Evolutionary conservation across 176 grass and related monocot species (phyloP).

Genomic region (Ampelocalamus luodianensis): DNA sequence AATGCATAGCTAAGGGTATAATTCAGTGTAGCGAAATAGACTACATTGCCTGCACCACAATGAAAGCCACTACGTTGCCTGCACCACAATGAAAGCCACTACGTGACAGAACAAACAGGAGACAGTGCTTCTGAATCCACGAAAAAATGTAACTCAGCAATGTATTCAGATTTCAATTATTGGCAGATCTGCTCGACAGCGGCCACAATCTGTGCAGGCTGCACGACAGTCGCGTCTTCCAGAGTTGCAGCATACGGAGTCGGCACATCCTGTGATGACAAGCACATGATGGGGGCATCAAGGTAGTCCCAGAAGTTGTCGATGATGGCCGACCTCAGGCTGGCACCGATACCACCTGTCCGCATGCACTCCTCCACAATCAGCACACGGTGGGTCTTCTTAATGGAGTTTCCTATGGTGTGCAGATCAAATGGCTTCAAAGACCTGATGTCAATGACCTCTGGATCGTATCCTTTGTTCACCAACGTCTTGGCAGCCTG

Average conservation of each 20-base stretch:
- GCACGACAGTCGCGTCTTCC: constrained; percentile 78
- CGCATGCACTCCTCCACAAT: constrained; percentile 96
- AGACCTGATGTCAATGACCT: constrained; percentile 86
- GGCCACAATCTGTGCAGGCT: constrained; percentile 79
- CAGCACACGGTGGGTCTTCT: constrained; percentile 82
- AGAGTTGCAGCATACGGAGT: constrained; percentile 69
- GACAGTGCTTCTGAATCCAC: neutral
- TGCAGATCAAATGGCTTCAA: constrained; percentile 79
- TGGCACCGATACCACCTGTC: constrained; percentile 76
- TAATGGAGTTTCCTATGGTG: constrained; percentile 66
- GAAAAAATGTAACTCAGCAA: constrained; percentile 9
- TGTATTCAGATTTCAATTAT: neutral
- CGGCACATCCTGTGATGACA: constrained; percentile 88
- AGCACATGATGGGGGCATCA: constrained; percentile 75
- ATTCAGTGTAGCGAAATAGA: neutral
- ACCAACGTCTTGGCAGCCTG: constrained; percentile 79
- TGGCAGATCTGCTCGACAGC: constrained; percentile 81
- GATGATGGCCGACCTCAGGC: constrained; percentile 75
- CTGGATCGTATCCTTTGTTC: constrained; percentile 79
- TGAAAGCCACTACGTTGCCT: neutral
- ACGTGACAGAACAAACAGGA: constrained; percentile 6
- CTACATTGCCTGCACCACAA: neutral
- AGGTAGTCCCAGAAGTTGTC: constrained; percentile 98
- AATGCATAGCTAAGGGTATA: neutral
- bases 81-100: neutral